A percentile compares a stretch with the other conserved stretches of the same genome.
These are phyloP conservation scores for Cryptococcus hybrid DNA, from an alignment of 1,284 basidiomycete species.

Conservation along the genomic window DNA sequence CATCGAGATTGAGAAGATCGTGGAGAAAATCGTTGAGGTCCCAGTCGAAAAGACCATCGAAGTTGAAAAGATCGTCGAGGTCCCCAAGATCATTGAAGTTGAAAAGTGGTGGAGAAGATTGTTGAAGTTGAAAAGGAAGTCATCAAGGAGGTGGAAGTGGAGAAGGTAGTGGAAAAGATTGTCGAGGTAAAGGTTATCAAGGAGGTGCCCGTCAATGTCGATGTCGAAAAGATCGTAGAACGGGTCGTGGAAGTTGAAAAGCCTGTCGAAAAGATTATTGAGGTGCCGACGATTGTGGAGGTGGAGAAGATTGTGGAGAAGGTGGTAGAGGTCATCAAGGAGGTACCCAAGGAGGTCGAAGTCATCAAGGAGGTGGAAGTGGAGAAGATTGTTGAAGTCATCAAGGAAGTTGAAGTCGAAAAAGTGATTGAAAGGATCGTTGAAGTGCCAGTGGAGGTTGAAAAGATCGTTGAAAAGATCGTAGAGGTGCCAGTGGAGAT, in stretches of 20 bases:
- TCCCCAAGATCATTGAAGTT: conserved; percentile 44
- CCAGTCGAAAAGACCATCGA: conserved; percentile 44
- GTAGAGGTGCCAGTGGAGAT: conserved; percentile 41
- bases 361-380: conserved; percentile 38
- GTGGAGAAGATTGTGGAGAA: conserved; percentile 39
- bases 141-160: conserved; percentile 33
- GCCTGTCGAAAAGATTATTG: conserved; percentile 42
- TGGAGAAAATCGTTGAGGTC: conserved; percentile 40
- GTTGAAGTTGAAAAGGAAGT: conserved; percentile 37
- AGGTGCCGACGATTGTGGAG: conserved; percentile 44
- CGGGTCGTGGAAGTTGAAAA: conserved; percentile 44
- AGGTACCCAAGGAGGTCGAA: conserved; percentile 36
- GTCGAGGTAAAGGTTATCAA: conserved; percentile 47
- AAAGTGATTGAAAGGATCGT: conserved; percentile 42
- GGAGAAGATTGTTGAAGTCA: conserved; percentile 42
- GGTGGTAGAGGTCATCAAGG: conserved; percentile 38
- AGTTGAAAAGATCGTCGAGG: conserved; percentile 32
- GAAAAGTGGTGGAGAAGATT: conserved; percentile 41
- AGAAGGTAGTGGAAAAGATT: conserved; percentile 35
- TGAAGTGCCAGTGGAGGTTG: conserved; percentile 42
- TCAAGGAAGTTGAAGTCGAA: conserved; percentile 30
- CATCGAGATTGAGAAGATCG: conserved; percentile 17
- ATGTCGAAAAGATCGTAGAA: conserved; percentile 42
- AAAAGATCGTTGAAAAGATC: conserved; percentile 40
- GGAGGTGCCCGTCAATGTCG: conserved; percentile 19